Base-by-base conservation (phyloP, 2,329 filamentous ascomycete genomes). In the Monosporascus cannonballus region DNA sequence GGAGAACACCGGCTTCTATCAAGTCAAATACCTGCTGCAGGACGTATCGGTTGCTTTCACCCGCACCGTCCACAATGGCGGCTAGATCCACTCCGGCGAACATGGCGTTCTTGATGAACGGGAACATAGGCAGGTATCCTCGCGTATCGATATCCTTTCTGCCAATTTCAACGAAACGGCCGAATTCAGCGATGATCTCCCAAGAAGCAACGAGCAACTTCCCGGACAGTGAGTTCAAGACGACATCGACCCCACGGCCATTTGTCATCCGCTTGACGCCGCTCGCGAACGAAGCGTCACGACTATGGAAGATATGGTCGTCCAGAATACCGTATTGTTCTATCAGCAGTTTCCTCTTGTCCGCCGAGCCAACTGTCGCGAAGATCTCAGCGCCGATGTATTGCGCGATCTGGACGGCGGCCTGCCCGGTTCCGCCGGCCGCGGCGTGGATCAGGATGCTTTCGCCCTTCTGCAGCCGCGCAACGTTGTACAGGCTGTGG, bases 221-320 rank as follows among this genome's bases (percentile, higher is more conserved):
- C 3, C 58, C 58, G 18, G 55, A 45, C 3, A 62, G 39, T 3
- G 56, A 59, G 38, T 60, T 63, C 22, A 63, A 45, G 8, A 61
- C 51, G 2, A 59, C 51, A 36, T 62, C 60, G 15, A 62, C 54
- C 9, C 59, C 57, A 8, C 38, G 47, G 3, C 51, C 53, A 1
- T 47, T n/a, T 2, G 56, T 61, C 9, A 47, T 48, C 0, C 17
- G 20, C 18, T 52, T 18, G 9, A 61, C 34, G 8, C 30, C 42
- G 3, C 38, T 20, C 1, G 49, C 53, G n/a, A 63, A 61, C 6
- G 52, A 54, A 1, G 45, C 22, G 37, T 63, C 56, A 2, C 58
- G 48, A 22, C 55, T 59, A 9, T 37, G 51, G 51, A 61, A 61
- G 14, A 63, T 59, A 36, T 47, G 56, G 1, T 57, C 47, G 1